A percentile compares a stretch with the other conserved stretches of the same genome.
These are phyloP conservation scores for Huiozyma naganishii DNA, from an alignment of 805 yeast species.

Conservation along the genomic window DNA sequence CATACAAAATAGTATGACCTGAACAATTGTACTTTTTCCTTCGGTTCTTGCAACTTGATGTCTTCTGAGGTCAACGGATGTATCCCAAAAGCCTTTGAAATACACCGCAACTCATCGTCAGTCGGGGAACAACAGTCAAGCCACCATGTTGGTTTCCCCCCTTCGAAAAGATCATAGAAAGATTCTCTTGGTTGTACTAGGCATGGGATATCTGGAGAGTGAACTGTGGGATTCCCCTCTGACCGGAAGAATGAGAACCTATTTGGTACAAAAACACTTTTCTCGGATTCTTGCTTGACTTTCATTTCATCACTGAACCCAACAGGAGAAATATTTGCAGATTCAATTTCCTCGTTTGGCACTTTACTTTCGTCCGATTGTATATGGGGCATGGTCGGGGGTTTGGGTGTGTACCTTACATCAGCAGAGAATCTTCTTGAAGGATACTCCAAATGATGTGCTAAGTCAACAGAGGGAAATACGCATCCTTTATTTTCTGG, in stretches of 20 bases:
- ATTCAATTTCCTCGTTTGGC: too few species aligned
- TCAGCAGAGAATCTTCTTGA: too few species aligned
- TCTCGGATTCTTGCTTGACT: too few species aligned
- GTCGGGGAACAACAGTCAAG: slow-evolving; percentile 89
- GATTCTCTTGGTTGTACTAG: slow-evolving; percentile 52
- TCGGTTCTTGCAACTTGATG: slow-evolving; percentile 89
- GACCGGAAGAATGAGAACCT: slow-evolving; percentile 77
- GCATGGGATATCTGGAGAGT: slow-evolving; percentile 77
- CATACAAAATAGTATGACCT: slow-evolving; percentile 84
- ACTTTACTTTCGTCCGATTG: not conserved
- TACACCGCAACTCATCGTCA: slow-evolving; percentile 83
- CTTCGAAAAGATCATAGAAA: slow-evolving; percentile 54
- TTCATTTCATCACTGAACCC: too few species aligned
- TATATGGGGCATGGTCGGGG: too few species aligned
- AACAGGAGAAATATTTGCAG: too few species aligned
- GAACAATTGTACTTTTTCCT: slow-evolving; percentile 93
- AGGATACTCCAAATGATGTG: too few species aligned
- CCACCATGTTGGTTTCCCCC: slow-evolving; percentile 89
- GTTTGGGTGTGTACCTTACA: too few species aligned
- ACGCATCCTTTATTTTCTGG: too few species aligned
- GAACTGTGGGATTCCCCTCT: slow-evolving; percentile 75
- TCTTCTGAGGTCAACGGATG: slow-evolving; percentile 97
- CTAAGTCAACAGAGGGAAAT: too few species aligned
- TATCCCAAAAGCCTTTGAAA: slow-evolving; percentile 89
- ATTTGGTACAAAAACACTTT: slow-evolving; percentile 38